Base-by-base conservation (phyloP, 2,329 filamentous ascomycete species). In the Capronia coronata region DNA sequence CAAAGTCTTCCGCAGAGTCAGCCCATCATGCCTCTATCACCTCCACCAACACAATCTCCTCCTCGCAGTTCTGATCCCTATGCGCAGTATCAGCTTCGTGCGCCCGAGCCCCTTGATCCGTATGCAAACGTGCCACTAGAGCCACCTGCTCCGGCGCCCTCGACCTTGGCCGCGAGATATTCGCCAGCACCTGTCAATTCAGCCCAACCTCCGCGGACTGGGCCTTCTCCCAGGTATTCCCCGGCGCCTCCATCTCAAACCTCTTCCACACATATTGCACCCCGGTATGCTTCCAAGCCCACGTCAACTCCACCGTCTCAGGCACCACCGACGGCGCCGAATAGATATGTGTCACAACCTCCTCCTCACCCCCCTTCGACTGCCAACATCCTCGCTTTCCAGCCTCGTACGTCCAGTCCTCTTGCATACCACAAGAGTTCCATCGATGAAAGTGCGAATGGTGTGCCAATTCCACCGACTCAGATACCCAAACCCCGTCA, bases 331-430 rank as follows among this genome's bases (percentile, higher is more conserved):
- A 53, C 63, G 27, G 49, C 58, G 43, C 62, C 63, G 22, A 65
- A 60, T 49, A 68, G 68, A 47, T 71, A 73, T 58, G 64, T 61
- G 25, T 70, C 70, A 18, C 71, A 64, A 54, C 67, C 64, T 13
- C 48, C 64, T 25, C 57, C 62, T 18, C 60, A 62, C 42, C 56
- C 62, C 2, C 61, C 62, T 30, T 52, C 52, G 21, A 30, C 50
- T 25, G 43, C 54, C 9, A 54, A 53, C 25, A 60, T 67, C 11
- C 69, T 79, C 52, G 71, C 76, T 2, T 83, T 82, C 63, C 76
- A 79, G 35, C 80, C 80, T 14, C 72, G 80, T 48, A 83, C 79
- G 5, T 83, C 79, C n/a, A 83, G 80, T 63, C 80, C 80, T 13
- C 68, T 83, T 13, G 79, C 79, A 25, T 74, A 76, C 43, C 75